Base-by-base conservation (phyloP, 495 filamentous ascomycete genomes). In the Aspergillus campestris region DNA sequence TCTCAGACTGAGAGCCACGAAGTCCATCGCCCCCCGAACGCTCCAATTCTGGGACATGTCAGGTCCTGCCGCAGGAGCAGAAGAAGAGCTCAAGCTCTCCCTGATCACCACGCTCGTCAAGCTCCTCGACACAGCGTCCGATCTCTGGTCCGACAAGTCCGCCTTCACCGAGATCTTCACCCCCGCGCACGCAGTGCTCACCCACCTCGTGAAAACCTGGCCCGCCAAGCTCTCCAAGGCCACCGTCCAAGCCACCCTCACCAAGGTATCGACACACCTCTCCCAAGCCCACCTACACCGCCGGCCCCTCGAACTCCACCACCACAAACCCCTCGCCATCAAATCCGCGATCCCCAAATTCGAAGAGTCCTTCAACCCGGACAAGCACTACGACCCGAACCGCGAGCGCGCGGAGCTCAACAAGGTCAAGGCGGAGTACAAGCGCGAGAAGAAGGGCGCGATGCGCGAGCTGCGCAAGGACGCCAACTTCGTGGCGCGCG, bases 371-470 rank as follows among this genome's bases (percentile, higher is more conserved):
- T 99, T 89, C 80, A 89, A 90, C 62, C 92, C 89, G 9, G 78
- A 87, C 72, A 89, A 86, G 65, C 91, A 94, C 73, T 95, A 97
- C 75, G 92, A 99, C 56, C 87, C 88, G 1, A 82, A 97, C 62
- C 79, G 80, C 42, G 89, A 92, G 58, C 85, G 92, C 24, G 77
- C 82, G n/a, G 88, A 94, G 49, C 51, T 79, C 38, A 80, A 78
- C 52, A 89, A 87, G 55, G 73, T 99, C 56, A 81, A 78, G 66
- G 81, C 82, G 38, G 91, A 99, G 69, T 81, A 87, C 77, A 95
- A 95, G 79, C 80, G 83, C 56, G 92, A 99, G 74, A 75, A 77
- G 62, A 99, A 99, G 78, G 92, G 89, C 9, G 92, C 92, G 15
- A 76, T 97, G 72, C 77, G 92, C 49, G 92, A 97, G 66, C 71